A percentile compares a stretch with the other conserved stretches of the same genome.
These are phyloP conservation scores for Panicum virgatum DNA, from an alignment of 202 grass and related monocot species.

Conservation along the genomic window DNA sequence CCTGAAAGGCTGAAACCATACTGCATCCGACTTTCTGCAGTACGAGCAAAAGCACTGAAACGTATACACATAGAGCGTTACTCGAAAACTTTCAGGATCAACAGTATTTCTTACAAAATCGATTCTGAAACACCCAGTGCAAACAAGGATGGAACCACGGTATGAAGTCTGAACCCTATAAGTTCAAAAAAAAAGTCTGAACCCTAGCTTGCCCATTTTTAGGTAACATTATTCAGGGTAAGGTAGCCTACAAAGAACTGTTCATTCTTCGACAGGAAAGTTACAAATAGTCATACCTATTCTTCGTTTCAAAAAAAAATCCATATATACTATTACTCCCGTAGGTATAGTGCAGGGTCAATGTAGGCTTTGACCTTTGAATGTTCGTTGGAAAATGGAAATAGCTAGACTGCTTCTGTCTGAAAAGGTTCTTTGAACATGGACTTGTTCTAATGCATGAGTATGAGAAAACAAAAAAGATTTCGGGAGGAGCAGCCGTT, in stretches of 20 bases:
- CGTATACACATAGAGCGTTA: neutral
- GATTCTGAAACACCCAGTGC: neutral
- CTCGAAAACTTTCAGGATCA: neutral
- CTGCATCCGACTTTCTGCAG: neutral
- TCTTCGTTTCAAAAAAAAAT: too few species aligned
- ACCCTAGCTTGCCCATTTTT: neutral
- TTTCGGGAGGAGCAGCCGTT: neutral
- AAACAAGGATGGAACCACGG: neutral
- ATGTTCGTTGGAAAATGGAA: neutral
- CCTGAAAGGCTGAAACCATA: neutral
- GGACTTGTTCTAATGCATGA: neutral
- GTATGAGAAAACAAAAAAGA: neutral
- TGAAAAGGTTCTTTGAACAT: slow-evolving; percentile 21
- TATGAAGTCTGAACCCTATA: neutral
- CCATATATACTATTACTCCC: neutral
- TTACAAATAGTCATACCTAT: too few species aligned
- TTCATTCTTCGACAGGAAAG: neutral
- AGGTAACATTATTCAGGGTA: neutral
- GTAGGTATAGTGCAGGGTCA: neutral
- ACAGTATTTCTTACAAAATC: neutral
- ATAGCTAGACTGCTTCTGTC: slow-evolving; percentile 7
- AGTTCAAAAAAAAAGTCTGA: too few species aligned
- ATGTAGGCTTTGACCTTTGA: slow-evolving; percentile 32
- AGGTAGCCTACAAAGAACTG: neutral
- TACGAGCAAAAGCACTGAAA: neutral